phyloP scores from a whole-genome alignment of 1,139 yeast species.

The Scheffersomyces cryptocercus region DNA sequence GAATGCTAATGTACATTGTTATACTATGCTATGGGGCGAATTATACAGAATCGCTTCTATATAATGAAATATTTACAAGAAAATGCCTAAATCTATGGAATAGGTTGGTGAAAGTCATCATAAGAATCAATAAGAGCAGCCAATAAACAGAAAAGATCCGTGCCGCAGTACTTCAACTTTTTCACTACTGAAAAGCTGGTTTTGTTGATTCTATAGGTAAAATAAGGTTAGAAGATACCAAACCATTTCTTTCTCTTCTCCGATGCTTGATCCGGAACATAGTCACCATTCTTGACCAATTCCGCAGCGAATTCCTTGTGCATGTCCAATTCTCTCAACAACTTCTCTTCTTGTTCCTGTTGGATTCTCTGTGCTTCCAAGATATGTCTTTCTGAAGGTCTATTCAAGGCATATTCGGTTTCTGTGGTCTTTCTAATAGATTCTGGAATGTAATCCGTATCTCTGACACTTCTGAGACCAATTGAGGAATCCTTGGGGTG shows the following conservation, averaged over 20 bases:
- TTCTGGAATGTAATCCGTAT: slow-evolving; percentile 44
- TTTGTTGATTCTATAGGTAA: no score
- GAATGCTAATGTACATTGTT: no score
- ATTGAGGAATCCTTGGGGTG: slow-evolving; percentile 40
- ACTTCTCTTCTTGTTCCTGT: slow-evolving; percentile 69
- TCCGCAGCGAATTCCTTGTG: slow-evolving; percentile 31
- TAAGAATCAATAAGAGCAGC: no score
- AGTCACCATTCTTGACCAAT: slow-evolving; percentile 33
- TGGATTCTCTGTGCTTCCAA: slow-evolving; percentile 72
- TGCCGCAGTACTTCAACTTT: no score
- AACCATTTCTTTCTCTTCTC: slow-evolving; percentile 33
- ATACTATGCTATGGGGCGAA: no score
- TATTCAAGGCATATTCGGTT: slow-evolving; percentile 55
- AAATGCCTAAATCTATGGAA: no score
- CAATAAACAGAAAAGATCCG: no score
- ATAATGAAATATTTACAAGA: no score
- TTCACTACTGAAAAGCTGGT: no score
- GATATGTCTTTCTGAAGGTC: slow-evolving; percentile 72
- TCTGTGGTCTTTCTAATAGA: slow-evolving; percentile 42
- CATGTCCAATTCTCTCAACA: slow-evolving; percentile 55
- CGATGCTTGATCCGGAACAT: slow-evolving; percentile 8
- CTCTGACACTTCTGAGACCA: slow-evolving; percentile 42
- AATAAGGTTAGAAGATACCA: slow-evolving; percentile 26
- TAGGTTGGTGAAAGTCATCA: no score
- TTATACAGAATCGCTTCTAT: no score